These are phyloP conservation scores for Paralagenidium karlingii DNA, from an alignment of 352 stramenopile species.

Conservation along the genomic window DNA sequence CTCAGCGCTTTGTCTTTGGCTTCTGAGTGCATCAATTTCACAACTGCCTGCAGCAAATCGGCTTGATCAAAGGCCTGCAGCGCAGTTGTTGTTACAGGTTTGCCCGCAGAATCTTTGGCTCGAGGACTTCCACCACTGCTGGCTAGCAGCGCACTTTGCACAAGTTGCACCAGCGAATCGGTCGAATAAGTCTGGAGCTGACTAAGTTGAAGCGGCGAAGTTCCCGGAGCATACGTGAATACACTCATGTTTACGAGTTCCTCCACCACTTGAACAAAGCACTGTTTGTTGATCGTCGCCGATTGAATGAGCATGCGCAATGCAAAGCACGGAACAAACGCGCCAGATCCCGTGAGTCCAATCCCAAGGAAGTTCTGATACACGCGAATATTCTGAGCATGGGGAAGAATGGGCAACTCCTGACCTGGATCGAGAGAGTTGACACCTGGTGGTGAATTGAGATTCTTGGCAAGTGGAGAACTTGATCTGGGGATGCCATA, in stretches of 20 bases:
- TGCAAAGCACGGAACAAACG: slow-evolving; percentile 59
- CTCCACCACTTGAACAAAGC: slow-evolving; percentile 64
- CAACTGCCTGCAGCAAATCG: slow-evolving; percentile 46
- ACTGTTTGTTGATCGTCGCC: slow-evolving; percentile 48
- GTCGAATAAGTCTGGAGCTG: slow-evolving; percentile 71
- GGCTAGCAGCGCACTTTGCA: slow-evolving; percentile 55
- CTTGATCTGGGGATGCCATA: slow-evolving; percentile 18
- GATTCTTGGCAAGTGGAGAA: not conserved
- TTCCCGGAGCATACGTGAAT: too few species aligned
- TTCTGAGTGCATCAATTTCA: slow-evolving; percentile 47
- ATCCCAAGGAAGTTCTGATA: slow-evolving; percentile 73
- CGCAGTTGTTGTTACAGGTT: too few species aligned
- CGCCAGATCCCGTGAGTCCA: slow-evolving; percentile 32
- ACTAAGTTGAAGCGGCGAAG: slow-evolving; percentile 20
- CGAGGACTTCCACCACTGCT: slow-evolving; percentile 24
- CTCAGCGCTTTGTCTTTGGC: slow-evolving; percentile 63
- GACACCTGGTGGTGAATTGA: not conserved
- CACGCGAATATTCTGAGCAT: slow-evolving; percentile 58
- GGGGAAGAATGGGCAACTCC: slow-evolving; percentile 18
- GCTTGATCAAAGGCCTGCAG: slow-evolving; percentile 62
- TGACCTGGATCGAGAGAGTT: slow-evolving; percentile 6
- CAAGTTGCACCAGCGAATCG: slow-evolving; percentile 66
- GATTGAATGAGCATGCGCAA: slow-evolving; percentile 75
- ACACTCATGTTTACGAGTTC: slow-evolving; percentile 63
- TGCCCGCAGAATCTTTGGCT: slow-evolving; percentile 11